Evolutionary conservation across 2,329 filamentous ascomycete genomes (phyloP), one percentile per base, ranked within the genome.

Genomic region (Fusarium sp.): DNA sequence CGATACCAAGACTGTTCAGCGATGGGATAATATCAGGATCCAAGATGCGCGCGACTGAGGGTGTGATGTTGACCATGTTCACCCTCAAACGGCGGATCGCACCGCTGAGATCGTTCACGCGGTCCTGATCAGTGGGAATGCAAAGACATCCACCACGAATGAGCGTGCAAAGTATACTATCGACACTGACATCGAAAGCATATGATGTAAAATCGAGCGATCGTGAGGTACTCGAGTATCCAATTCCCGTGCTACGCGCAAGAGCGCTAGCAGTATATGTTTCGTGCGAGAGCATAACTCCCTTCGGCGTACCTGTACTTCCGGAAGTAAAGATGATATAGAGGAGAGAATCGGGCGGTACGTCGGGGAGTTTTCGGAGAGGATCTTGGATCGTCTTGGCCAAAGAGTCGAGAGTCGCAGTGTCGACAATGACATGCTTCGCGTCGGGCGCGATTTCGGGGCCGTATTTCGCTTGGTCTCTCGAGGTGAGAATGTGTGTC

Each of bases 291-390:
- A 87, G 82, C 51, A 91, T 84, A 8, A 91, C 89, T 28, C 90
- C 90, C 81, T 92, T 92, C 4, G 90, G 90, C 66, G 86, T 87
- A 12, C 90, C 90, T 0, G 90, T 92, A 67, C 89, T 91, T 20
- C 90, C 90, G 2, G 90, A 91, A 17, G 90, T 92, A 78, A 91
- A 92, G 76, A 91, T 90, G 75, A 91, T 88, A 69, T 87, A 88
- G 39, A 87, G 83, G 14, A 85, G 83, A 2, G 82, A 79, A 10
- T 79, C 78, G 6, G 85, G 73, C 6, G 90, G 80, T n/a, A 87
- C 83, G 0, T 65, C 55, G 0, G 84, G 83, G 3, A 85, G 75
- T 15, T 57, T 72, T 41, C 51, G 74, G 7, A 70, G 66, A 13
- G 68, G 66, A 36, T 66, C 69, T 22, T 72, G 48, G 3, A 61